Evolutionary conservation across 495 filamentous ascomycete species (phyloP).

Genomic region (Talaromyces liani): DNA sequence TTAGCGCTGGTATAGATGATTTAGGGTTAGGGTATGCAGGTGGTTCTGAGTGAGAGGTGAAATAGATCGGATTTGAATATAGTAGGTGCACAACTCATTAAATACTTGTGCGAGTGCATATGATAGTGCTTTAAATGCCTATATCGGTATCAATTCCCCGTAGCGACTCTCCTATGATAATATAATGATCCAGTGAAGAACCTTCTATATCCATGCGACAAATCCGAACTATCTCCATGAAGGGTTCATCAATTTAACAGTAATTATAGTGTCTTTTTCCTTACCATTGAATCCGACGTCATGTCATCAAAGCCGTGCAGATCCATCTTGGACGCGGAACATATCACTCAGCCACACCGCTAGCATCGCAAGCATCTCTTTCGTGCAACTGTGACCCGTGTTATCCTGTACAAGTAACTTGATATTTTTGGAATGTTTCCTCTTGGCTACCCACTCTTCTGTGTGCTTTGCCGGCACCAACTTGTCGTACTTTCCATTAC

Average conservation of each 20-base stretch:
- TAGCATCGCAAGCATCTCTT: not conserved
- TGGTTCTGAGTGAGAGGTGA: not conserved
- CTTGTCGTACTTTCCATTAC: not conserved
- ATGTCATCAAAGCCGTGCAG: not conserved
- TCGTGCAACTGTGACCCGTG: conserved; percentile 3
- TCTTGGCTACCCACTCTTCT: not conserved
- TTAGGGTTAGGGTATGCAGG: not conserved
- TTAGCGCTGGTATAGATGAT: not conserved
- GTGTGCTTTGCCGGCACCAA: conserved; percentile 5
- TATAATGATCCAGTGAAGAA: not conserved
- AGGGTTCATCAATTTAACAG: not conserved
- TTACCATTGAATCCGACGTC: not conserved
- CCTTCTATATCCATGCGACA: not conserved
- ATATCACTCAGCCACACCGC: not conserved
- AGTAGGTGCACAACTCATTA: no score
- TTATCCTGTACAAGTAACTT: conserved; percentile 2
- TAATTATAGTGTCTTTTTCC: no score
- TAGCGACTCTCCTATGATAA: no score
- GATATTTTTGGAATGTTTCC: not conserved
- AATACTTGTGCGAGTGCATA: no score
- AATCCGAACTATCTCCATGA: not conserved
- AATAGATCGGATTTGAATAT: no score
- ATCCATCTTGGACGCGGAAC: not conserved
- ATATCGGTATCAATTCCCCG: no score
- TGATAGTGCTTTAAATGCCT: no score